Evolutionary conservation across 768 basidiomycete species (phyloP).

Genomic region (Naganishia onofrii): DNA sequence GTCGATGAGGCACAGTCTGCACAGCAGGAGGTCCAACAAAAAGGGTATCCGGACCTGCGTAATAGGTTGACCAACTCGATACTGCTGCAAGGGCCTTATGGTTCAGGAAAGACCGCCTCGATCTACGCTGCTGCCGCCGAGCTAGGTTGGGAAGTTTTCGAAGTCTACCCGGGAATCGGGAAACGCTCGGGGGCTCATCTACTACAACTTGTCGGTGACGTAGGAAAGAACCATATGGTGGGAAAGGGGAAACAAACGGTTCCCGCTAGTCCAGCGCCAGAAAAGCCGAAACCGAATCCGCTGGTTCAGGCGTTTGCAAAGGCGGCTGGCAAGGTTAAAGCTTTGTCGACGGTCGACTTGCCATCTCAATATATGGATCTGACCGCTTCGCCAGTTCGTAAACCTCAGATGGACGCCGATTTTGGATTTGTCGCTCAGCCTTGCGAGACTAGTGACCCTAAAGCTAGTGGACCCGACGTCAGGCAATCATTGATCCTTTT

Average conservation of each 20-base stretch:
- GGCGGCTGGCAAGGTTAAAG: not conserved
- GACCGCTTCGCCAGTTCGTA: constrained; percentile 12
- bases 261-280: not conserved
- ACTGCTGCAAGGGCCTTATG: constrained; percentile 74
- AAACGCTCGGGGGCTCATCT: constrained; percentile 76
- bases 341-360: not conserved
- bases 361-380: not conserved
- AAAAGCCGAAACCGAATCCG: constrained; percentile 20
- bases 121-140: constrained; percentile 93
- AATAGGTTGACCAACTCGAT: constrained; percentile 74
- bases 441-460: constrained; percentile 15
- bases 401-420: not conserved
- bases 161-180: constrained; percentile 94
- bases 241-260: constrained; percentile 32
- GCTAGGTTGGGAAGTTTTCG: constrained; percentile 92
- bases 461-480: constrained; percentile 45
- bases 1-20: not conserved
- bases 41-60: constrained; percentile 35
- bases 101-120: constrained; percentile 84
- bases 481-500: constrained; percentile 84
- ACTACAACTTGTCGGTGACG: constrained; percentile 79
- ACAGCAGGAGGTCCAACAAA: not conserved
- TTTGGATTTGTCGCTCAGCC: constrained; percentile 23
- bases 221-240: constrained; percentile 87
- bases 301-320: constrained; percentile 33